These are phyloP conservation scores for Aphanoascus verrucosus DNA, from an alignment of 2,329 filamentous ascomycete genomes.

Conservation along the genomic window DNA sequence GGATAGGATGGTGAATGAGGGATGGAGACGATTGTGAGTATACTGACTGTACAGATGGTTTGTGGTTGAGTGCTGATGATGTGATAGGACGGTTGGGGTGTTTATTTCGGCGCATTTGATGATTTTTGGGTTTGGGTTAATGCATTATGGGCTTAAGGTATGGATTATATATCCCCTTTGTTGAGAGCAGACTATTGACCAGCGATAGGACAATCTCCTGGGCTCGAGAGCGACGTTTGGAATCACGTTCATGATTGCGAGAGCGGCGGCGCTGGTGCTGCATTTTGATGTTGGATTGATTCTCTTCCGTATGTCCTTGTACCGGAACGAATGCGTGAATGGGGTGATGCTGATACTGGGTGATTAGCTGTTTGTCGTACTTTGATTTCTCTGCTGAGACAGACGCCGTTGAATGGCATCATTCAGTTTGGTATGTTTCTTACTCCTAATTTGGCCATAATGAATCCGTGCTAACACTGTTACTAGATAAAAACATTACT, in stretches of 20 bases:
- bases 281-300: slow-evolving; percentile 74
- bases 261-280: slow-evolving; percentile 63
- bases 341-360: slow-evolving; percentile 5
- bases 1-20: slow-evolving; percentile 69
- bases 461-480: not conserved
- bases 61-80: slow-evolving; percentile 37
- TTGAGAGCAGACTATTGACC: not conserved
- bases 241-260: slow-evolving; percentile 64
- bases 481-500: slow-evolving; percentile 67
- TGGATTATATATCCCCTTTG: not conserved
- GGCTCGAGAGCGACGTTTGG: slow-evolving; percentile 58
- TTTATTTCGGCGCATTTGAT: slow-evolving; percentile 64
- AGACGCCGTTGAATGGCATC: slow-evolving; percentile 74
- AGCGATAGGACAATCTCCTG: slow-evolving; percentile 51
- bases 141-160: slow-evolving; percentile 65
- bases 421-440: slow-evolving; percentile 53
- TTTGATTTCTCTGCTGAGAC: slow-evolving; percentile 67
- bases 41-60: too few species aligned
- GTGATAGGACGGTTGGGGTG: slow-evolving; percentile 57
- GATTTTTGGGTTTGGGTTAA: slow-evolving; percentile 68
- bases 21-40: slow-evolving; percentile 65
- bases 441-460: not conserved
- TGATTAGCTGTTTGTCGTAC: slow-evolving; percentile 68
- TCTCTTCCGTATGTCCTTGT: slow-evolving; percentile 46
- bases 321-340: not conserved